Percentiles rank a stretch among this genome's conserved stretches.
phyloP scores from a whole-genome alignment of 2,329 filamentous ascomycete species.

The Penicillium frequentans region DNA sequence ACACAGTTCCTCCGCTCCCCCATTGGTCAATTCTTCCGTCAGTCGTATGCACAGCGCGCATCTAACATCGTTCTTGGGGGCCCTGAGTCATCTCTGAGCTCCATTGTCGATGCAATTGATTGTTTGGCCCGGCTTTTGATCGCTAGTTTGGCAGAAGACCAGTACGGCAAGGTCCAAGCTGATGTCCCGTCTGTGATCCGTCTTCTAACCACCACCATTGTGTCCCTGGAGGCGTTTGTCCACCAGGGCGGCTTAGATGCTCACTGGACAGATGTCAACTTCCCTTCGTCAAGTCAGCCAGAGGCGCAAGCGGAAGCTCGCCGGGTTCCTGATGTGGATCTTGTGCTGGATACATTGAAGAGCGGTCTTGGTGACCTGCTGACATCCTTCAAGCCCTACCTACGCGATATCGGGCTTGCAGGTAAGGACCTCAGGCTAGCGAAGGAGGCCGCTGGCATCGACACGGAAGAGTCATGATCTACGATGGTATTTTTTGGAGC shows the following conservation, averaged over 20 bases:
- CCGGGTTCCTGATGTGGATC: constrained; percentile 65
- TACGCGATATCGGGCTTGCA: constrained; percentile 67
- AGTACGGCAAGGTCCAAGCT: constrained; percentile 80
- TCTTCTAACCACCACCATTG: constrained; percentile 68
- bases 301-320: constrained; percentile 36
- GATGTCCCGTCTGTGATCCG: constrained; percentile 75
- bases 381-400: constrained; percentile 71
- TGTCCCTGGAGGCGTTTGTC: constrained; percentile 68
- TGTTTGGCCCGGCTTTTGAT: constrained; percentile 69
- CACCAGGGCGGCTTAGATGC: constrained; percentile 45
- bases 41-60: constrained; percentile 66
- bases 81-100: constrained; percentile 68
- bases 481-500: constrained; percentile 5
- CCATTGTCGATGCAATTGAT: constrained; percentile 71
- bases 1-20: constrained; percentile 51
- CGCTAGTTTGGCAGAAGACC: constrained; percentile 75
- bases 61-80: constrained; percentile 69
- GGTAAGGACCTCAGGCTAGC: constrained; percentile 72
- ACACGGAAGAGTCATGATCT: constrained; percentile 23
- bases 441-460: constrained; percentile 57
- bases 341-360: constrained; percentile 65
- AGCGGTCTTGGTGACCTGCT: constrained; percentile 66
- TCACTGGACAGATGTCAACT: constrained; percentile 78
- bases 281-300: constrained; percentile 40
- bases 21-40: constrained; percentile 68